These are phyloP conservation scores for Kazachstania sp. DNA, from an alignment of 1,139 yeast genomes.

Conservation along the genomic window DNA sequence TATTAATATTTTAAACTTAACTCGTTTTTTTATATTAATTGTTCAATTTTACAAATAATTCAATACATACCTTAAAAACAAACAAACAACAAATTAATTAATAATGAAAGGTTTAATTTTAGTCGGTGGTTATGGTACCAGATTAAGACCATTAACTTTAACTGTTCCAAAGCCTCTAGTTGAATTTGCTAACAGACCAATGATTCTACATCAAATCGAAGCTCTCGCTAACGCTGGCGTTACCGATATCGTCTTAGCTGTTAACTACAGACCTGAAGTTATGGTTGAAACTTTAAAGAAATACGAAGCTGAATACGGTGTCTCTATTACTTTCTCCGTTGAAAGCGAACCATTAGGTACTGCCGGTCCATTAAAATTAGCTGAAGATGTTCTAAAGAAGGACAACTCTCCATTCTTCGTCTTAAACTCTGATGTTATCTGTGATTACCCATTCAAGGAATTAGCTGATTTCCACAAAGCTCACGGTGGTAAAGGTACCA, in stretches of 20 bases:
- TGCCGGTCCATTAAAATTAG: slow-evolving; percentile 97
- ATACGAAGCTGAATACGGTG: slow-evolving; percentile 93
- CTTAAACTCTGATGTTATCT: slow-evolving; percentile 94
- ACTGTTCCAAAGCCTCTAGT: slow-evolving; percentile 98
- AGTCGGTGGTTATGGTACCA: slow-evolving; percentile 99
- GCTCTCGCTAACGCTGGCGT: slow-evolving; percentile 98
- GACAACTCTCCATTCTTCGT: slow-evolving; percentile 97
- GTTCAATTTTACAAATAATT: not conserved
- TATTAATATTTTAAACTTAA: not conserved
- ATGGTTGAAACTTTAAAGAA: slow-evolving; percentile 93
- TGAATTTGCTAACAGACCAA: slow-evolving; percentile 97
- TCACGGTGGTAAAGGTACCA: slow-evolving; percentile 97
- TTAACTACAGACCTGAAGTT: slow-evolving; percentile 98
- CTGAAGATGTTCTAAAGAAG: slow-evolving; percentile 87
- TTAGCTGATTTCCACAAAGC: slow-evolving; percentile 87
- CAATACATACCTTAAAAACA: not conserved
- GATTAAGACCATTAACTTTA: slow-evolving; percentile 96
- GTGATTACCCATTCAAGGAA: slow-evolving; percentile 95
- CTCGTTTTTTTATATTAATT: slow-evolving; percentile 12
- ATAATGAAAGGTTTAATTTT: slow-evolving; percentile 94
- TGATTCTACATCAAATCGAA: slow-evolving; percentile 95
- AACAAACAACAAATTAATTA: slow-evolving; percentile 2
- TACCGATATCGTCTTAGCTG: slow-evolving; percentile 96
- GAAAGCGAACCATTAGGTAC: slow-evolving; percentile 99
- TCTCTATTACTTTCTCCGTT: slow-evolving; percentile 90